phyloP scores from a whole-genome alignment of 2,329 filamentous ascomycete species.

The Cladosporium sp. region DNA sequence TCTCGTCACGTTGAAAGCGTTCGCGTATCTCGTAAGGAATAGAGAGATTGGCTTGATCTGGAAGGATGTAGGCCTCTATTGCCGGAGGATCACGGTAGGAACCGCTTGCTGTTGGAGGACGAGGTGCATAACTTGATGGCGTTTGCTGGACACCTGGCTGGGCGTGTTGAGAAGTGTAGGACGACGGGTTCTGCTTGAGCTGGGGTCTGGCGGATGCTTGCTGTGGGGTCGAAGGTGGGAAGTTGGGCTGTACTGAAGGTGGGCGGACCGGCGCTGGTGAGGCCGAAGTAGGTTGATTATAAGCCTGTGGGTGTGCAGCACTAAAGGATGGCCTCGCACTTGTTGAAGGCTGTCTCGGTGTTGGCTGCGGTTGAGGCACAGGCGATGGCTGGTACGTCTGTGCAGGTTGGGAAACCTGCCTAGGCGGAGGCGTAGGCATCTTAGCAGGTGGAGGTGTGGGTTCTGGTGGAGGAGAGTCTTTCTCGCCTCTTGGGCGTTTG shows the following conservation, averaged over 20 bases:
- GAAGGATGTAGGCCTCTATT: conserved; percentile 73
- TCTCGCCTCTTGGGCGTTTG: conserved; percentile 77
- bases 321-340: conserved; percentile 15
- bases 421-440: conserved; percentile 28
- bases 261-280: conserved; percentile 22
- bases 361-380: background rate
- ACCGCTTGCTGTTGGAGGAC: conserved; percentile 41
- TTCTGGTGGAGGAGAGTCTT: conserved; percentile 82
- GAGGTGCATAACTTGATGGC: conserved; percentile 38
- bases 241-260: conserved; percentile 20
- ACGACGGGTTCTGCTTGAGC: conserved; percentile 15
- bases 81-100: conserved; percentile 70
- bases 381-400: conserved; percentile 18
- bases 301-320: conserved; percentile 20
- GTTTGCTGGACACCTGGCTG: conserved; percentile 27
- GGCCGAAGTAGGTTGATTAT: conserved; percentile 15
- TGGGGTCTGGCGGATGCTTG: conserved; percentile 19
- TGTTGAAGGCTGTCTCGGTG: conserved; percentile 13
- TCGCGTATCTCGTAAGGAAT: conserved; percentile 68
- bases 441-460: conserved; percentile 61
- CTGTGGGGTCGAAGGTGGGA: conserved; percentile 22
- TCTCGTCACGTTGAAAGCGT: conserved; percentile 71
- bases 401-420: conserved; percentile 19
- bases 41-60: conserved; percentile 65
- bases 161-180: conserved; percentile 12